Evolutionary conservation across 352 stramenopile species (phyloP).

Genomic region (Globisporangium nagaii): DNA sequence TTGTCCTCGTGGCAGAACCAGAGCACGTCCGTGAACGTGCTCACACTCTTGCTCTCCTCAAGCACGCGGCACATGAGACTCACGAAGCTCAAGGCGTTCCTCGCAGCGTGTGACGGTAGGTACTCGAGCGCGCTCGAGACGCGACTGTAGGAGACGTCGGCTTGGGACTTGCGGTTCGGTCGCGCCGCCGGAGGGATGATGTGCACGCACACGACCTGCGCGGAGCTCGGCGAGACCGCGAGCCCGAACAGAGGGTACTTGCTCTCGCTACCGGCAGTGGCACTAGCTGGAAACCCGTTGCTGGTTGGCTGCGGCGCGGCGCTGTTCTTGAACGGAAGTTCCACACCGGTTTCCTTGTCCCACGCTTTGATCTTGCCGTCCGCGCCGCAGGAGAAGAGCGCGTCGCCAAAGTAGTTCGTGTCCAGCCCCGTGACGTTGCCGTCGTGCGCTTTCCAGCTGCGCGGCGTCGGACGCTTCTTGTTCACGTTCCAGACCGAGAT

Average conservation of each 20-base stretch:
- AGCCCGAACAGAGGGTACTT: constrained; percentile 75
- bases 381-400: constrained; percentile 50
- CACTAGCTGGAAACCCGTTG: not conserved
- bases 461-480: constrained; percentile 29
- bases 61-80: constrained; percentile 46
- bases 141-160: constrained; percentile 79
- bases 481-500: constrained; percentile 73
- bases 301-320: not conserved
- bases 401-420: constrained; percentile 58
- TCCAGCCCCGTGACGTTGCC: constrained; percentile 64
- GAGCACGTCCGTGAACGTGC: constrained; percentile 66
- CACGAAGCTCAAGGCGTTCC: constrained; percentile 32
- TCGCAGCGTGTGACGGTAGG: constrained; percentile 52
- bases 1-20: constrained; percentile 82
- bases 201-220: constrained; percentile 58
- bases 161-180: constrained; percentile 76
- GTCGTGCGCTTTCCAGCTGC: constrained; percentile 55
- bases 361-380: constrained; percentile 65
- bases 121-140: constrained; percentile 72
- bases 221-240: constrained; percentile 62
- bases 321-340: constrained; percentile 16
- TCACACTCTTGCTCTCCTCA: constrained; percentile 43
- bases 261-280: constrained; percentile 1
- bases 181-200: constrained; percentile 73
- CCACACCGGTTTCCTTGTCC: constrained; percentile 35